phyloP scores from a whole-genome alignment of 257 asterid genomes.

The Nicotiana tabacum region DNA sequence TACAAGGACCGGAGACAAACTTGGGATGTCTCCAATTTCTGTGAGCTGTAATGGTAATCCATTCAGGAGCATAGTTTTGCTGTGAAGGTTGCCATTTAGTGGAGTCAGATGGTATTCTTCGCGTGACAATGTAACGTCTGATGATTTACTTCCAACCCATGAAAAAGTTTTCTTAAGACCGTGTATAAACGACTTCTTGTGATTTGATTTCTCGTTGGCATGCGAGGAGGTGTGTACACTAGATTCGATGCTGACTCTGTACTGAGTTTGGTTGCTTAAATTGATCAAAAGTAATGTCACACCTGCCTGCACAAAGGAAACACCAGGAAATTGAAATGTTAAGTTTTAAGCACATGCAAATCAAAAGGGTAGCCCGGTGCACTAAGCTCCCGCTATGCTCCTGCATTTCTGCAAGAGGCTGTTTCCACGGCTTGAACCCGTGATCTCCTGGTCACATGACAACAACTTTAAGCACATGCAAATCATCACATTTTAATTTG shows the following conservation, averaged over 20 bases:
- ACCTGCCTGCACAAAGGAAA: slow-evolving; percentile 54
- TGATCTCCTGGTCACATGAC: no score
- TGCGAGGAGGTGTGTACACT: neutral
- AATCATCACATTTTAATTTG: neutral
- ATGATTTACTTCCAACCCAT: slow-evolving; percentile 71
- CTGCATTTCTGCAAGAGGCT: no score
- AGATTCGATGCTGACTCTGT: slow-evolving; percentile 44
- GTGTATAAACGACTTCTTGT: slow-evolving; percentile 27
- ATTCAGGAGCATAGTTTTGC: slow-evolving; percentile 55
- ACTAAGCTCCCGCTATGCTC: no score
- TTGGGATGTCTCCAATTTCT: slow-evolving; percentile 42
- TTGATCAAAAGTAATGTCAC: slow-evolving; percentile 72
- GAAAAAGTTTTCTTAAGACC: slow-evolving; percentile 54
- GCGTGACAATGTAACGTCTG: slow-evolving; percentile 43
- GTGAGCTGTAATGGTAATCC: slow-evolving; percentile 46
- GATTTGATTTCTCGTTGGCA: slow-evolving; percentile 14
- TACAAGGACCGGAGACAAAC: slow-evolving; percentile 34
- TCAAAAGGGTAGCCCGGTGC: neutral
- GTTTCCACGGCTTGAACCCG: no score
- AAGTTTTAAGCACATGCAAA: neutral
- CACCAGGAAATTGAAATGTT: neutral
- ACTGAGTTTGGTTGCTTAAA: slow-evolving; percentile 60
- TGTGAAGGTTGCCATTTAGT: slow-evolving; percentile 41
- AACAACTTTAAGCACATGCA: neutral
- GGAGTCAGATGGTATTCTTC: slow-evolving; percentile 86